A percentile compares a stretch with the other conserved stretches of the same genome.
Conservation (phyloP, 495 filamentous ascomycete species). For the Neurospora africana region DNA sequence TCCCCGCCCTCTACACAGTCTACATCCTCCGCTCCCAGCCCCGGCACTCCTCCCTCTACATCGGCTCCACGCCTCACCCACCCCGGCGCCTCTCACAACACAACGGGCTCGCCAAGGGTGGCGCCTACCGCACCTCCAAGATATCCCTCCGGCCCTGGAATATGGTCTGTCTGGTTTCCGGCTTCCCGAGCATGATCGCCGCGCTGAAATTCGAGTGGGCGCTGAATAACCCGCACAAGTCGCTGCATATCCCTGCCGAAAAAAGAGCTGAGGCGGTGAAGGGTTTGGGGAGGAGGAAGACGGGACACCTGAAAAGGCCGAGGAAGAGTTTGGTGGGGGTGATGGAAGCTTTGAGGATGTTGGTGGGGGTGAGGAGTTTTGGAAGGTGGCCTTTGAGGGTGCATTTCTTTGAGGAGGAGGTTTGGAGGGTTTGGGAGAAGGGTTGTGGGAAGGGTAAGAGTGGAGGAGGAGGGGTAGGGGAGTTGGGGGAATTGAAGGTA, state of each 20-base stretch:
- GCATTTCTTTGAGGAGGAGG: conserved; percentile 67
- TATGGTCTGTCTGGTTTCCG: conserved; percentile 78
- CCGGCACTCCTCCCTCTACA: conserved; percentile 55
- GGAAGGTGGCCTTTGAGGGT: conserved; percentile 68
- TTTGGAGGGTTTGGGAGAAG: conserved; percentile 53
- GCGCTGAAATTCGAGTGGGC: conserved; percentile 99
- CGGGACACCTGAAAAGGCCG: conserved; percentile 41
- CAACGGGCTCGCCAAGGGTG: conserved; percentile 71
- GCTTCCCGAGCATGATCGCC: conserved; percentile 76
- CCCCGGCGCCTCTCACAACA: conserved; percentile 74
- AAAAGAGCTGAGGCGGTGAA: conserved; percentile 39
- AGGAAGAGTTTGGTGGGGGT: conserved; percentile 48
- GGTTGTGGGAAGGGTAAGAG: conserved; percentile 38
- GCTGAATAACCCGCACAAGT: conserved; percentile 70
- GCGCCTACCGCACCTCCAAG: conserved; percentile 63
- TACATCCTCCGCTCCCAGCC: conserved; percentile 83
- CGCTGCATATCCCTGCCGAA: conserved; percentile 55
- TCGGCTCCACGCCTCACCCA: conserved; percentile 88
- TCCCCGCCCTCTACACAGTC: conserved; percentile 47
- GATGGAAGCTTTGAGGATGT: conserved; percentile 64
- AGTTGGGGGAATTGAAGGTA: too few species aligned
- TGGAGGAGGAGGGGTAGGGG: background rate
- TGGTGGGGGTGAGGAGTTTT: conserved; percentile 71
- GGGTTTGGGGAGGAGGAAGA: conserved; percentile 18
- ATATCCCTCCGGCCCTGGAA: conserved; percentile 74